Percentiles rank a stretch among this genome's conserved stretches.
Conservation (phyloP, 768 basidiomycete genomes). For the Stropharia rugosoannulata region DNA sequence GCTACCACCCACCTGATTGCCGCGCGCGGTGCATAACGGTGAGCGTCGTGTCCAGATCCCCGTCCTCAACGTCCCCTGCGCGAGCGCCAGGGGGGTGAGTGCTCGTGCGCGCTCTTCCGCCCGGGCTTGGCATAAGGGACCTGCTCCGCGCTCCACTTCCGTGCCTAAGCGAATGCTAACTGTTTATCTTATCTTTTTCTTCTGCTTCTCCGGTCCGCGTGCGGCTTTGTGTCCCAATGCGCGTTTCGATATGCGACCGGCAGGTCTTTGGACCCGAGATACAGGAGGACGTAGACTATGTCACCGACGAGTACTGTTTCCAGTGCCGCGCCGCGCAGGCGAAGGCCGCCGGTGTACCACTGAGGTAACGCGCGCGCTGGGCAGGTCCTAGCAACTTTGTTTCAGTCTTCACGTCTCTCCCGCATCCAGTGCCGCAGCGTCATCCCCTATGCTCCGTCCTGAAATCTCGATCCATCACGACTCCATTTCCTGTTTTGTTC, state of each 20-base stretch:
- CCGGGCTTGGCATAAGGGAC: not conserved
- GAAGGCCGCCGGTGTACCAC: slow-evolving; percentile 27
- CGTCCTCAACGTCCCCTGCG: slow-evolving; percentile 1
- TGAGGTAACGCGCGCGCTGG: slow-evolving; percentile 11
- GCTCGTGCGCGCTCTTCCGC: not conserved
- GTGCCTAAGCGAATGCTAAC: slow-evolving; percentile 1
- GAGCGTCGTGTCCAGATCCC: slow-evolving; percentile 20
- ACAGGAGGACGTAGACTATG: slow-evolving; percentile 65
- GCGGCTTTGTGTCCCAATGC: not conserved
- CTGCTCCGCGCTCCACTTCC: not conserved
- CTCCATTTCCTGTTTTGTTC: no score
- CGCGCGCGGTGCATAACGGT: slow-evolving; percentile 60
- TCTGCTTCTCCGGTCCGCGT: not conserved
- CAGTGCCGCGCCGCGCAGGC: slow-evolving; percentile 62
- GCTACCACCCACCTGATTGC: slow-evolving; percentile 57
- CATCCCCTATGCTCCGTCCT: not conserved
- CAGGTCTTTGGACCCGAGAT: slow-evolving; percentile 72
- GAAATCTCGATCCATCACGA: no score
- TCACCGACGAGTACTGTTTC: slow-evolving; percentile 65
- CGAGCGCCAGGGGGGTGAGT: not conserved
- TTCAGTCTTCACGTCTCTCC: not conserved
- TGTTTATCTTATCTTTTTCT: not conserved
- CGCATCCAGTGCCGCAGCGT: not conserved
- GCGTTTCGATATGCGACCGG: not conserved
- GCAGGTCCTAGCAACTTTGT: not conserved